Conservation (phyloP, 1,139 yeast genomes). For the Yamadazyma dendronema region DNA sequence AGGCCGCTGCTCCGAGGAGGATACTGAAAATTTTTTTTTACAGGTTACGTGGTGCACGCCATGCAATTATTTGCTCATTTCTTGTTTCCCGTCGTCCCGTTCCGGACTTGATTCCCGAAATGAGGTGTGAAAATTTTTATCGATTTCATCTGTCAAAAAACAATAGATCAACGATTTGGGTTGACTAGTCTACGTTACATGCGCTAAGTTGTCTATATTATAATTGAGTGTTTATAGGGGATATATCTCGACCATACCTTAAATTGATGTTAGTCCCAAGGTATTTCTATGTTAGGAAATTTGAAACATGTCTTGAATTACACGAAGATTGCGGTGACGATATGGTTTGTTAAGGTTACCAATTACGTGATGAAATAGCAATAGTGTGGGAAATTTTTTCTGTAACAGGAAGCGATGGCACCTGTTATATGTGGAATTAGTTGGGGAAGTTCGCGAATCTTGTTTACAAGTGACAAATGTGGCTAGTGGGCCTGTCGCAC, state of each 20-base stretch:
- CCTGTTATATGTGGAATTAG: slow-evolving; percentile 1
- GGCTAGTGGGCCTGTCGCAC: neutral
- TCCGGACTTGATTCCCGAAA: slow-evolving; percentile 4
- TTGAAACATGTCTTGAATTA: neutral
- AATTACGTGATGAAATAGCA: neutral
- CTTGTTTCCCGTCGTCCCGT: neutral
- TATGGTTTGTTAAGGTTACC: neutral
- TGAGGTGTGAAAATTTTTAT: slow-evolving; percentile 3
- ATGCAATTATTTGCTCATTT: slow-evolving; percentile 2
- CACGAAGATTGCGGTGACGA: neutral
- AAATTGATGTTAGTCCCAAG: too few relatives aligned
- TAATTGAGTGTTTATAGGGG: too few relatives aligned
- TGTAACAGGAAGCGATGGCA: neutral
- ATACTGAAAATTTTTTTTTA: slow-evolving; percentile 1
- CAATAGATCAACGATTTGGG: neutral
- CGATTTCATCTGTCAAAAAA: slow-evolving; percentile 3
- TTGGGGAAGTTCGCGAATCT: neutral
- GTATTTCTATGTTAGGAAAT: too few relatives aligned
- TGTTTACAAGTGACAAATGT: neutral
- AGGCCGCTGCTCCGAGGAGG: too few relatives aligned
- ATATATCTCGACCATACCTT: too few relatives aligned
- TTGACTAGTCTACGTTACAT: neutral
- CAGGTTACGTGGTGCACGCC: slow-evolving; percentile 4
- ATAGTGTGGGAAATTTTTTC: neutral
- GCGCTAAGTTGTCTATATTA: neutral